Conservation (phyloP, 1,139 yeast genomes). For the Candida frijolesensis region DNA sequence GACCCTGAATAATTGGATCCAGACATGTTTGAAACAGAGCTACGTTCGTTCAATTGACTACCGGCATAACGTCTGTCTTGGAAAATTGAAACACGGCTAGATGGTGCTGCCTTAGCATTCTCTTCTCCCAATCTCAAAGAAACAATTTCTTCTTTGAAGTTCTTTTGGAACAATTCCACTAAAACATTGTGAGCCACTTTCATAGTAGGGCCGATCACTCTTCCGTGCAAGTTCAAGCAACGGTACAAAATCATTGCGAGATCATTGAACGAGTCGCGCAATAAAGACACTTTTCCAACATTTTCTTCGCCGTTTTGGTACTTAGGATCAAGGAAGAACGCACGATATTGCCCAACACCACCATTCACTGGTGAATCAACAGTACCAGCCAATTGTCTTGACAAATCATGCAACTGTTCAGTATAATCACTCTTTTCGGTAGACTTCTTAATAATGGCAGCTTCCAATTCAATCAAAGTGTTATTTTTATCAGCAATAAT, state of each 20-base stretch:
- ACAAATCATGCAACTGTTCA: constrained; percentile 64
- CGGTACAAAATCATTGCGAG: constrained; percentile 66
- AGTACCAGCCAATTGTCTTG: constrained; percentile 81
- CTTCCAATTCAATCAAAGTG: constrained; percentile 71
- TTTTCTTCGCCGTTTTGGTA: constrained; percentile 45
- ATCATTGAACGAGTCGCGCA: constrained; percentile 68
- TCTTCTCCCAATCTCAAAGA: constrained; percentile 28
- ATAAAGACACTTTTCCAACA: constrained; percentile 46
- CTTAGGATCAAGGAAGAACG: constrained; percentile 55
- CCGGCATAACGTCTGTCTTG: constrained; percentile 20
- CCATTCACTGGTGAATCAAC: constrained; percentile 94
- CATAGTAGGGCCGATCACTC: constrained; percentile 59
- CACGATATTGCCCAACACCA: constrained; percentile 83
- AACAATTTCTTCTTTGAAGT: constrained; percentile 68
- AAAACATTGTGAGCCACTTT: constrained; percentile 67
- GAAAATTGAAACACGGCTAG: constrained; percentile 17
- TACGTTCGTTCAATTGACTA: constrained; percentile 1
- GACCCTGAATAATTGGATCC: constrained; percentile 20
- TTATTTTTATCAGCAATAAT: constrained; percentile 68
- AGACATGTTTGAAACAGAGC: constrained; percentile 4
- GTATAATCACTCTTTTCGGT: constrained; percentile 55
- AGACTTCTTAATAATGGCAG: constrained; percentile 56
- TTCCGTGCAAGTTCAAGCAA: constrained; percentile 70
- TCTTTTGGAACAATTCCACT: constrained; percentile 63
- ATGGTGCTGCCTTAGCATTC: constrained; percentile 7